Conservation (phyloP, 169 alveolate genomes). For the Cryptosporidium baileyi region DNA sequence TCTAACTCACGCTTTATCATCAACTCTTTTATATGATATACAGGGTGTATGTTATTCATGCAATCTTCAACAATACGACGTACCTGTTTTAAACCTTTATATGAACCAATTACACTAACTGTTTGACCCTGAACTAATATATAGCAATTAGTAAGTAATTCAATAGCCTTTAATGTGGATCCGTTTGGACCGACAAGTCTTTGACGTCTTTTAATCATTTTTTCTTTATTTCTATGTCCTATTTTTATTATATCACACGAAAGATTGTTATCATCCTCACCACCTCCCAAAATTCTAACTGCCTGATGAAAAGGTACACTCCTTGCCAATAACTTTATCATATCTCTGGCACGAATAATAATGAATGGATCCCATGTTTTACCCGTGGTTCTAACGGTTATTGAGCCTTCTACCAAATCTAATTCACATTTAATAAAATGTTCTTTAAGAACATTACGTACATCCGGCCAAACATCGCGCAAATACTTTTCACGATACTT, state of each 20-base stretch:
- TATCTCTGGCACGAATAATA: conserved; percentile 94
- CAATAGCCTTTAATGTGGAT: conserved; percentile 96
- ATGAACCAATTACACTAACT: conserved; percentile 96
- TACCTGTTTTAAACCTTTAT: conserved; percentile 91
- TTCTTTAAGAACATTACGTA: conserved; percentile 84
- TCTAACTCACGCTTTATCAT: conserved; percentile 97
- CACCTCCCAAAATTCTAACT: conserved; percentile 92
- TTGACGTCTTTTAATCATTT: conserved; percentile 97
- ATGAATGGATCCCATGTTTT: conserved; percentile 98
- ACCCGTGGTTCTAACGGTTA: conserved; percentile 97
- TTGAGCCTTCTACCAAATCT: conserved; percentile 97
- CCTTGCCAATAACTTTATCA: conserved; percentile 95
- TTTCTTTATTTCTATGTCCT: conserved; percentile 95
- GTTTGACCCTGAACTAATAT: conserved; percentile 98
- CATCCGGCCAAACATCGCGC: conserved; percentile 95
- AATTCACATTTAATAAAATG: conserved; percentile 93
- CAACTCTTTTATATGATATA: conserved; percentile 96
- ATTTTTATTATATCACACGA: conserved; percentile 95
- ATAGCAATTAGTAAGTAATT: conserved; percentile 97
- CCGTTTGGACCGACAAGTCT: conserved; percentile 99
- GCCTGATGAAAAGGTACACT: conserved; percentile 99
- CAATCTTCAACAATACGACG: conserved; percentile 96
- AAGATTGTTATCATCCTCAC: conserved; percentile 60
- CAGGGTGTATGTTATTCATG: conserved; percentile 98
- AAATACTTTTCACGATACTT: conserved; percentile 97